Evolutionary conservation across 2,329 filamentous ascomycete species (phyloP).

Genomic region (Fusarium palustre): DNA sequence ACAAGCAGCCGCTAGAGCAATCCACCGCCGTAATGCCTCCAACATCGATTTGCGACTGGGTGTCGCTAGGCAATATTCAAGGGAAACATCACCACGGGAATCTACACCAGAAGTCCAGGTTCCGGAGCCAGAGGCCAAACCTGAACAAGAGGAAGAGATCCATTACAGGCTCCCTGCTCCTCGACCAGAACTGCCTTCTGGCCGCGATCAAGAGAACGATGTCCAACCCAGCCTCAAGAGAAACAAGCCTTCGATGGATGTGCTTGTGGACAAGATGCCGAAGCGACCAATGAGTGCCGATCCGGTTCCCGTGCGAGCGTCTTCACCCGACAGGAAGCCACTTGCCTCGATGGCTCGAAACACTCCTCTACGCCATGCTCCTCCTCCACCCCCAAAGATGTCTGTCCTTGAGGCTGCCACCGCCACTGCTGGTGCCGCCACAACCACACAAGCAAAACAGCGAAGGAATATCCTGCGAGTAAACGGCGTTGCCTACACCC

Average conservation of each 20-base stretch:
- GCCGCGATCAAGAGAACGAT: constrained; percentile 88
- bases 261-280: constrained; percentile 67
- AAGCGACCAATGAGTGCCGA: constrained; percentile 63
- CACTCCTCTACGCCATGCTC: constrained; percentile 82
- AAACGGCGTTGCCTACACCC: constrained; percentile 90
- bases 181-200: constrained; percentile 69
- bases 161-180: constrained; percentile 59
- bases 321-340: constrained; percentile 68
- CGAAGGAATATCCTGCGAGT: constrained; percentile 86
- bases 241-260: constrained; percentile 66
- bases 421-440: constrained; percentile 81
- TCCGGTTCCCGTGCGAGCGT: constrained; percentile 52
- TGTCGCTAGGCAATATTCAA: constrained; percentile 50
- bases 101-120: constrained; percentile 28
- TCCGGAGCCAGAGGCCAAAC: constrained; percentile 24
- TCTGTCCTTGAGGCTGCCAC: constrained; percentile 93
- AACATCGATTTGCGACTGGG: constrained; percentile 52
- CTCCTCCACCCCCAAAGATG: constrained; percentile 93
- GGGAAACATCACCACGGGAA: constrained; percentile 39
- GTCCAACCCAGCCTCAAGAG: constrained; percentile 75
- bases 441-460: constrained; percentile 77
- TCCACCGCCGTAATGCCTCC: constrained; percentile 56
- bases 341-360: constrained; percentile 67
- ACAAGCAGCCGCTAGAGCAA: constrained; percentile 57
- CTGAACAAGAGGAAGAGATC: constrained; percentile 53